Evolutionary conservation across 768 basidiomycete species (phyloP).

Genomic region (Boletus huronensis): DNA sequence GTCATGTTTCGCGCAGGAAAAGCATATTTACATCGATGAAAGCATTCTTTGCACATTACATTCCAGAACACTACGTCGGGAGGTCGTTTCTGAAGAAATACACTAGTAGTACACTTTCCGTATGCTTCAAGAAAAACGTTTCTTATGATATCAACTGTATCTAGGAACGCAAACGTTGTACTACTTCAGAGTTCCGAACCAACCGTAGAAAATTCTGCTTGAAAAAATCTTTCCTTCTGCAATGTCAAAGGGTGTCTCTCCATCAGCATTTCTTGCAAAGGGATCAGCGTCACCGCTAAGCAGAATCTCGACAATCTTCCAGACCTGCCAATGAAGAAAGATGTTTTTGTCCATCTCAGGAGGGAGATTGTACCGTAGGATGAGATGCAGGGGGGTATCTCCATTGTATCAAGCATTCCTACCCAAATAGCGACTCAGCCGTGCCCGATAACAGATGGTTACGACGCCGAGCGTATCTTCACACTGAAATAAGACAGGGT

Average conservation of each 20-base stretch:
- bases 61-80: no score
- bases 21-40: no score
- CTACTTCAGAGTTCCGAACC: background rate
- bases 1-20: no score
- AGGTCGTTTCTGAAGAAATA: no score
- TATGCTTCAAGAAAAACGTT: no score
- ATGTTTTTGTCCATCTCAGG: background rate
- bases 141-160: background rate
- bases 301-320: background rate
- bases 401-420: conserved; percentile 9
- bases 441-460: background rate
- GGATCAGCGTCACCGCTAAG: background rate
- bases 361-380: background rate
- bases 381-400: background rate
- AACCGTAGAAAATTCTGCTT: conserved; percentile 1
- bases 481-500: conserved; percentile 11
- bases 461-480: conserved; percentile 2
- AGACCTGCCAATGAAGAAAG: no score
- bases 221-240: background rate
- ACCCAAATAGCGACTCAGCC: background rate
- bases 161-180: background rate
- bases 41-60: no score
- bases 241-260: background rate
- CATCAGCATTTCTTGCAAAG: background rate
- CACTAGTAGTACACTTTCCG: no score